Conservation (phyloP, 805 yeast species). For the Cyberlindnera xylosilytica region DNA sequence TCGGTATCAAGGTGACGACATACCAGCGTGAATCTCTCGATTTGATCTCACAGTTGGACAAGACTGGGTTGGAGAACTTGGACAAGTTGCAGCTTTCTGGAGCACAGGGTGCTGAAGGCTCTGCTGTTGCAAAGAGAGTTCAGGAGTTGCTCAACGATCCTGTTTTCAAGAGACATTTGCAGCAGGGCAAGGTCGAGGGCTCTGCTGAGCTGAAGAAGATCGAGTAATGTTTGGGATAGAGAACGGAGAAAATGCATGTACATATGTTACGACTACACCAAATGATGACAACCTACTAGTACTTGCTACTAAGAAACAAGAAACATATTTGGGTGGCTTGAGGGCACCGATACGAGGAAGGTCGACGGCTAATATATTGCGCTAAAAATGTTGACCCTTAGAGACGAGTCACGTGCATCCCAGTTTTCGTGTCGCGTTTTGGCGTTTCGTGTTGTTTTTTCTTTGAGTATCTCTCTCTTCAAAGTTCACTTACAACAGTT, state of each 20-base stretch:
- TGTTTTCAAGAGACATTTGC: slow-evolving; percentile 54
- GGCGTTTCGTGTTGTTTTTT: background rate
- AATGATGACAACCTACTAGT: too few species aligned
- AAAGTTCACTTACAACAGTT: too few species aligned
- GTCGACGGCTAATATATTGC: too few species aligned
- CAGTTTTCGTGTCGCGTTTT: background rate
- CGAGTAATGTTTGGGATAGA: slow-evolving; percentile 3
- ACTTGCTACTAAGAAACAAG: too few species aligned
- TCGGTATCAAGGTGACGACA: slow-evolving; percentile 75
- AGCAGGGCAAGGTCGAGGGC: slow-evolving; percentile 8
- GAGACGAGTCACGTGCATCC: too few species aligned
- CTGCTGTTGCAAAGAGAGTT: slow-evolving; percentile 44
- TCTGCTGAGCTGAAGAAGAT: slow-evolving; percentile 11
- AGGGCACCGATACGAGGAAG: too few species aligned
- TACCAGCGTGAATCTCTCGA: slow-evolving; percentile 51
- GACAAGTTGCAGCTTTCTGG: slow-evolving; percentile 11
- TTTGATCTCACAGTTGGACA: slow-evolving; percentile 38
- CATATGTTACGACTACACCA: background rate
- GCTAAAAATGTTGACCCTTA: too few species aligned
- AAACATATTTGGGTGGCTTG: too few species aligned
- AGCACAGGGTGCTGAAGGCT: slow-evolving; percentile 11
- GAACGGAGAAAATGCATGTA: background rate
- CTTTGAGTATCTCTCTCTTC: background rate
- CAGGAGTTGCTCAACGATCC: slow-evolving; percentile 69
- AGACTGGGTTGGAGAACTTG: slow-evolving; percentile 11